Conservation (phyloP, 371 early-diverging fungal species). For the Circinella minor region DNA sequence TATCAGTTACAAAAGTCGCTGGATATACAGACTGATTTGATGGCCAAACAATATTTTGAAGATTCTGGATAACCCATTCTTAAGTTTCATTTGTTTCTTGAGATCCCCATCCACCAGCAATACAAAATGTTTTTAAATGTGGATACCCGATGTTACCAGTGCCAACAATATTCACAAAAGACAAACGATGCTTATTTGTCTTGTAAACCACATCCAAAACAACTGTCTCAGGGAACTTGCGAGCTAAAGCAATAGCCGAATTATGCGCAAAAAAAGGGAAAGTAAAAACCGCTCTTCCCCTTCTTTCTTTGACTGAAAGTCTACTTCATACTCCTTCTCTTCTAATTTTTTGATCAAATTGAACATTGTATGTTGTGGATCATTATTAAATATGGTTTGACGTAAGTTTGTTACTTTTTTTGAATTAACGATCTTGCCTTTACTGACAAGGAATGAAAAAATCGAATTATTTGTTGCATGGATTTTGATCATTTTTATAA, state of each 20-base stretch:
- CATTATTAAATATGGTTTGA: too few species aligned
- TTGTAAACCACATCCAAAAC: constrained; percentile 19
- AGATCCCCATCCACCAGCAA: constrained; percentile 15
- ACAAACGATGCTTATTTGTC: constrained; percentile 1
- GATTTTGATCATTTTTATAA: background rate
- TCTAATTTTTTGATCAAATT: background rate
- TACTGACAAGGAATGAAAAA: background rate
- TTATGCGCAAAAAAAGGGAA: constrained; percentile 9
- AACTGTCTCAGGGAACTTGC: constrained; percentile 8
- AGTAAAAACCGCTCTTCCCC: background rate
- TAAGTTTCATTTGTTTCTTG: constrained; percentile 10
- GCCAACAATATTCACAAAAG: constrained; percentile 10
- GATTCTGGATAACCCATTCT: background rate
- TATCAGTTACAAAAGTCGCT: constrained; percentile 6
- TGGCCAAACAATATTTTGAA: constrained; percentile 6
- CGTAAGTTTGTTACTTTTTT: background rate
- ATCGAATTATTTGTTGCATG: background rate
- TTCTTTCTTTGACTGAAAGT: too few species aligned
- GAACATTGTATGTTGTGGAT: too few species aligned
- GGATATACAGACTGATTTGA: background rate
- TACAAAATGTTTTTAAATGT: constrained; percentile 12
- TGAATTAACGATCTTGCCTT: background rate
- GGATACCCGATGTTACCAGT: constrained; percentile 12
- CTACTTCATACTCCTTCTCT: background rate
- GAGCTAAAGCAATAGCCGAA: background rate